Percentiles rank a stretch among this genome's conserved stretches.
These are phyloP conservation scores for Rhododendron molle DNA, from an alignment of 148 eudicot genomes.

Conservation along the genomic window DNA sequence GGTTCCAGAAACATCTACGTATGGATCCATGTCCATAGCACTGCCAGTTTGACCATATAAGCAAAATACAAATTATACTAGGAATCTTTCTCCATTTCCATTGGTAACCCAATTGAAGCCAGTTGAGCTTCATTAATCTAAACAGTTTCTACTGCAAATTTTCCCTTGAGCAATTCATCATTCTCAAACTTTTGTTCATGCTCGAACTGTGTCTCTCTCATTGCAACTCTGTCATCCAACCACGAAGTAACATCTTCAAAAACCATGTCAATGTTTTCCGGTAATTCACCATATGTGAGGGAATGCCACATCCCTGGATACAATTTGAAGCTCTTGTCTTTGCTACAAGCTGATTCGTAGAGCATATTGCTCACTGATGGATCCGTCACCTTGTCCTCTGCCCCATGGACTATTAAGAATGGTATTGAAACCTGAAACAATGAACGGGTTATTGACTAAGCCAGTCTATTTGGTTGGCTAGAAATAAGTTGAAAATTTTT, in stretches of 20 bases:
- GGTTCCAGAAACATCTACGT: neutral
- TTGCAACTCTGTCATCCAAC: slow-evolving; percentile 40
- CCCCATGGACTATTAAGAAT: slow-evolving; percentile 59
- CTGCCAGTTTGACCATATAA: neutral
- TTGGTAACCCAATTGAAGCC: neutral
- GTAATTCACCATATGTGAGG: slow-evolving; percentile 64
- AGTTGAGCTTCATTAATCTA: neutral
- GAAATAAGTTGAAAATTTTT: neutral
- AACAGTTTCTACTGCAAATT: neutral
- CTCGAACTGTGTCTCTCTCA: slow-evolving; percentile 30
- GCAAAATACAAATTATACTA: neutral
- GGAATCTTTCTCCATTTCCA: neutral
- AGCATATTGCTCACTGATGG: slow-evolving; percentile 53
- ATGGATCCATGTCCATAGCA: neutral
- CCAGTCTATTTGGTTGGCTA: neutral
- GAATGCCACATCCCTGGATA: slow-evolving; percentile 93
- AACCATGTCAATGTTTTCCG: slow-evolving; percentile 50
- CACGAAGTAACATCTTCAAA: slow-evolving; percentile 59
- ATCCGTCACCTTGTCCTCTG: slow-evolving; percentile 61
- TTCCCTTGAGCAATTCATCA: slow-evolving; percentile 19
- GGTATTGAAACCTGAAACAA: slow-evolving; percentile 48
- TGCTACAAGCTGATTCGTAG: slow-evolving; percentile 49
- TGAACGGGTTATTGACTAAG: neutral
- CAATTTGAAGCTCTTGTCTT: slow-evolving; percentile 64
- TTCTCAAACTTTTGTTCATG: slow-evolving; percentile 35